These are phyloP conservation scores for Mucor lusitanicus DNA, from an alignment of 371 early-diverging fungal species.

Conservation along the genomic window DNA sequence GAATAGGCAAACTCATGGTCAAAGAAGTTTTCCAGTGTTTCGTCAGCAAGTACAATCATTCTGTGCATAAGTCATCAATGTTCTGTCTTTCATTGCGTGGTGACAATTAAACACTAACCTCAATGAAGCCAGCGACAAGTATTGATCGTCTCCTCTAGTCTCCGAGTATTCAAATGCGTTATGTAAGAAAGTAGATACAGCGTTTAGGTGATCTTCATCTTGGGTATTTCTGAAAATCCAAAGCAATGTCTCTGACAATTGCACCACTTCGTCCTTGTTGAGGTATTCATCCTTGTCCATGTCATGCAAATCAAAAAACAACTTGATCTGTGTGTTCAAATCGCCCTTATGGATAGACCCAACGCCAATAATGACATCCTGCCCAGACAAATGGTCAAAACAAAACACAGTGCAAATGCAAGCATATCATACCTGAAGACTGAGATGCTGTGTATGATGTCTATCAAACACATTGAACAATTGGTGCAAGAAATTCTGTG, in stretches of 20 bases:
- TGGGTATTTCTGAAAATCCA: constrained; percentile 70
- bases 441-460: constrained; percentile 59
- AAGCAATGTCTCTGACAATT: constrained; percentile 86
- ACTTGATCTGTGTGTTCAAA: constrained; percentile 74
- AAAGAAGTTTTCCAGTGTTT: constrained; percentile 69
- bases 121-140: constrained; percentile 41
- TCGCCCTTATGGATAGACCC: constrained; percentile 80
- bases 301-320: constrained; percentile 89
- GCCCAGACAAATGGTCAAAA: constrained; percentile 5
- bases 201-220: constrained; percentile 65
- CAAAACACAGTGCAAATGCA: background rate
- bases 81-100: background rate
- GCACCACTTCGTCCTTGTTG: constrained; percentile 82
- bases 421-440: constrained; percentile 48
- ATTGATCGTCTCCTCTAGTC: constrained; percentile 28
- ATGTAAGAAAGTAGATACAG: constrained; percentile 73
- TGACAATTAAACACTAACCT: constrained; percentile 23
- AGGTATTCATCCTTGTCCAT: constrained; percentile 71
- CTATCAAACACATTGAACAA: constrained; percentile 63
- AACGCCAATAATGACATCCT: constrained; percentile 82
- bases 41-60: constrained; percentile 77
- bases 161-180: constrained; percentile 73
- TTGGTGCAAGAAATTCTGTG: constrained; percentile 47
- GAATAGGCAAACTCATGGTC: constrained; percentile 66
- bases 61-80: constrained; percentile 25